phyloP scores from a whole-genome alignment of 768 basidiomycete genomes.

The Chiua virens region DNA sequence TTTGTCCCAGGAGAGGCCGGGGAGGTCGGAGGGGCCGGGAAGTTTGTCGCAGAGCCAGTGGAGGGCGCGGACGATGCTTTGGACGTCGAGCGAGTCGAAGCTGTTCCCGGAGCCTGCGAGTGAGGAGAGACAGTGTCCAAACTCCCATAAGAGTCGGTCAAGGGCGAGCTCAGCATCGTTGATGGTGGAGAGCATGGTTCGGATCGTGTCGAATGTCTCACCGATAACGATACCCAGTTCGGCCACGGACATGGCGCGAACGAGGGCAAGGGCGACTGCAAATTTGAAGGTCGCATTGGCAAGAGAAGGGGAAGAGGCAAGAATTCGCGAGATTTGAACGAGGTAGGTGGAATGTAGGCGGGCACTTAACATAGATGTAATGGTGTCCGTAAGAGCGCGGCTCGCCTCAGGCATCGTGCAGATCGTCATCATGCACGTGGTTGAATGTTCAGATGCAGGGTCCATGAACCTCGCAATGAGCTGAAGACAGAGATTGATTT shows the following conservation, averaged over 20 bases:
- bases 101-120: slow-evolving; percentile 28
- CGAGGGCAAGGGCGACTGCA: slow-evolving; percentile 31
- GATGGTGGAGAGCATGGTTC: slow-evolving; percentile 26
- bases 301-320: slow-evolving; percentile 27
- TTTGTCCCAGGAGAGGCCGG: slow-evolving; percentile 46
- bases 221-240: slow-evolving; percentile 18
- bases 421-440: slow-evolving; percentile 47
- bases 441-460: slow-evolving; percentile 37
- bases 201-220: slow-evolving; percentile 26
- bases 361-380: slow-evolving; percentile 48
- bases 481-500: slow-evolving; percentile 49
- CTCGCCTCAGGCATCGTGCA: slow-evolving; percentile 45
- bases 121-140: slow-evolving; percentile 36
- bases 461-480: slow-evolving; percentile 48
- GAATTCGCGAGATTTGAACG: slow-evolving; percentile 38
- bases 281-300: slow-evolving; percentile 32
- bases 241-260: slow-evolving; percentile 30
- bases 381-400: slow-evolving; percentile 37
- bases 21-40: slow-evolving; percentile 46
- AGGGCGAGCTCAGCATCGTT: slow-evolving; percentile 23
- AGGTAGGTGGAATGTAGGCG: slow-evolving; percentile 48
- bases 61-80: slow-evolving; percentile 47
- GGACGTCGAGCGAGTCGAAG: slow-evolving; percentile 32
- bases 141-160: slow-evolving; percentile 33
- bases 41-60: slow-evolving; percentile 54